A percentile compares a stretch with the other conserved stretches of the same genome.
phyloP scores from a whole-genome alignment of 306 rosid species.

The Vachellia pachyceras region DNA sequence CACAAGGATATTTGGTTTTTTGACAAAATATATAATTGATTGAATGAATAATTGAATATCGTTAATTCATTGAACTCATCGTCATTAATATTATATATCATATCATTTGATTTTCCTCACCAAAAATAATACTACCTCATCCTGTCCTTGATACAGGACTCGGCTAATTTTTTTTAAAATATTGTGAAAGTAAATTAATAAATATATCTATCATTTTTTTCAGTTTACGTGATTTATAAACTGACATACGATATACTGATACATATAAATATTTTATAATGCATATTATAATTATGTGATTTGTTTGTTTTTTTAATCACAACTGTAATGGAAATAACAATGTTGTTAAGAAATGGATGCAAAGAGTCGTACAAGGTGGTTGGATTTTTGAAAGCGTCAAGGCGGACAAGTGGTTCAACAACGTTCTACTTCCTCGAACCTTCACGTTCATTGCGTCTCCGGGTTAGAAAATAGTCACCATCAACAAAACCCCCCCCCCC shows the following conservation, averaged over 20 bases:
- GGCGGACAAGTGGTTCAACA: constrained; percentile 30
- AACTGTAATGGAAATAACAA: too few species aligned
- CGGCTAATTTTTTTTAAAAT: too few species aligned
- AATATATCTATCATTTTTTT: too few species aligned
- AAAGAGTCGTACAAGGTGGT: constrained; percentile 18
- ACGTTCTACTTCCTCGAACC: neutral
- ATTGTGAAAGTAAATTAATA: too few species aligned
- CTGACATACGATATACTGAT: too few species aligned
- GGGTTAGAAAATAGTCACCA: constrained; percentile 20
- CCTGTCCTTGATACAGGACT: too few species aligned
- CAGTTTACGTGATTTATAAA: too few species aligned
- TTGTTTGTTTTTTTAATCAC: too few species aligned
- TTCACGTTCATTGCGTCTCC: neutral
- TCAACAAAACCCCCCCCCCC: constrained; percentile 12
- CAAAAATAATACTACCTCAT: too few species aligned
- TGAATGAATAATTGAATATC: neutral
- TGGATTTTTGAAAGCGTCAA: constrained; percentile 31
- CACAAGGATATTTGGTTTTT: neutral
- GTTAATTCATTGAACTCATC: neutral
- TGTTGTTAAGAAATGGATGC: too few species aligned
- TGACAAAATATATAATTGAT: neutral
- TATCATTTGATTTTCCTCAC: neutral
- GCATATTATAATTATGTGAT: too few species aligned
- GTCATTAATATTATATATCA: neutral
- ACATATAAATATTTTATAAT: neutral